Base-by-base conservation (phyloP, 768 basidiomycete species). In the Boletus pseudopeckii region DNA sequence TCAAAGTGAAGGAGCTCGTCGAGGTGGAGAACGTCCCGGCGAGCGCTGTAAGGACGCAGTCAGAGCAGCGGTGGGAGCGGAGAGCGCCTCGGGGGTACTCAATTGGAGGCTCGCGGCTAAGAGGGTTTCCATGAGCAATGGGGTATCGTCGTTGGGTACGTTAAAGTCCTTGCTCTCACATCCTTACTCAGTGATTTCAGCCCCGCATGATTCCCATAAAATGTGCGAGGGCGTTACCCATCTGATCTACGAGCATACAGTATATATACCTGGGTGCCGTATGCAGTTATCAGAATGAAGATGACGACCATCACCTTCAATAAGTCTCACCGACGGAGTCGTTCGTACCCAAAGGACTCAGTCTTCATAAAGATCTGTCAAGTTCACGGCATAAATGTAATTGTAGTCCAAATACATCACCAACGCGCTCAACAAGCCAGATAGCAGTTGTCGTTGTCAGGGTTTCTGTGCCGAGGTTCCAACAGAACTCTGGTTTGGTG, bases 1-100 rank as follows among this genome's bases (percentile, higher is more conserved):
- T 98, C 45, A 72, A 73, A 22, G 83, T 97, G 52, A 98, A 97
- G 77, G 94, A 98, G 72, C 75, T 98, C 41, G 82, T 97, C 10
- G 80, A 88, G 64, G 93, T 98, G 40, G 79, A 85, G 69, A 96
- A 95, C 65, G 92, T 97, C 15, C 81, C 86, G 0, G 74, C 75
- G 24, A 75, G 77, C 33, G 74, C 78, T 51, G 90, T 92, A 24
- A 77, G 79, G 72, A 86, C 83, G n/a, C 83, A 84, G 66, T 73
- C 80, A 56, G 78, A 90, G 72, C 84, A 86, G 74, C 77, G 82
- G 60, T 68, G 70, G 62, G 86, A 87, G 56, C 75, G 90, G 64
- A 83, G 78, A 68, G 80, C 88, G 10, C 70, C 78, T 11, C 74
- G 85, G 42, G 91, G 90, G 14, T 93, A 88, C 55, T 76, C 76